Percentiles rank a stretch among this genome's conserved stretches.
Evolutionary conservation across 2,329 filamentous ascomycete genomes (phyloP).

Genomic region (Iodosphaeria phyllophila): DNA sequence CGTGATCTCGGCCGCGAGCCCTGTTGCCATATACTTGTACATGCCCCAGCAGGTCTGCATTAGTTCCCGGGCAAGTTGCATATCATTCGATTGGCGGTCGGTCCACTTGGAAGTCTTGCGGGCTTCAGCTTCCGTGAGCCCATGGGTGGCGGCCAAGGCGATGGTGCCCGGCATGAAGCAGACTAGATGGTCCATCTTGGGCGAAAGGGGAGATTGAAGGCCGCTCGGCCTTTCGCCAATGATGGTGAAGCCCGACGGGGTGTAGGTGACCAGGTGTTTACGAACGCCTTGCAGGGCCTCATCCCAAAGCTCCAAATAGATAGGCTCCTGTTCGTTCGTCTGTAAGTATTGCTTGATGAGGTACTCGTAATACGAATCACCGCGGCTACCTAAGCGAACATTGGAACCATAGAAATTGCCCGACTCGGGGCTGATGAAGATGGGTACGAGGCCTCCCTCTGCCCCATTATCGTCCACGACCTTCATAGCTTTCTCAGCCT

Average conservation of each 20-base stretch:
- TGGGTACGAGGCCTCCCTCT: slow-evolving; percentile 72
- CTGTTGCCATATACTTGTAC: slow-evolving; percentile 79
- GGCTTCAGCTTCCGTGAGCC: slow-evolving; percentile 56
- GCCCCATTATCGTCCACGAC: slow-evolving; percentile 68
- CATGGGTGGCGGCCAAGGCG: slow-evolving; percentile 69
- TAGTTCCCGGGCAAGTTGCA: slow-evolving; percentile 70
- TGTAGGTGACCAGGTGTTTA: slow-evolving; percentile 85
- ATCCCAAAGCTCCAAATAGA: slow-evolving; percentile 89
- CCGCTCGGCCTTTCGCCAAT: slow-evolving; percentile 72
- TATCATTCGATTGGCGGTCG: slow-evolving; percentile 66
- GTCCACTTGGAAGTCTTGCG: slow-evolving; percentile 56
- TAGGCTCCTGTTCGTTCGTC: slow-evolving; percentile 65
- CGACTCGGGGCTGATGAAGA: slow-evolving; percentile 65
- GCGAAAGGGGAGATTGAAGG: slow-evolving; percentile 42
- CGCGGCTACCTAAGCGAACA: slow-evolving; percentile 80
- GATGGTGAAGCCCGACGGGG: slow-evolving; percentile 66
- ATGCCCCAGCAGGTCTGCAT: slow-evolving; percentile 98
- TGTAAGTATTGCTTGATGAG: slow-evolving; percentile 97
- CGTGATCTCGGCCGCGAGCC: slow-evolving; percentile 85
- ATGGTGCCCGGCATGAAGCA: slow-evolving; percentile 97
- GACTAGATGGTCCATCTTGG: slow-evolving; percentile 96
- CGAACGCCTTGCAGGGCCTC: slow-evolving; percentile 71
- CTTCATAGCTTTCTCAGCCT: slow-evolving; percentile 79
- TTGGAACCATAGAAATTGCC: slow-evolving; percentile 70
- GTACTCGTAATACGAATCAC: slow-evolving; percentile 98